Conservation (phyloP, 2,329 filamentous ascomycete genomes). For the Domatiomyces globalis region DNA sequence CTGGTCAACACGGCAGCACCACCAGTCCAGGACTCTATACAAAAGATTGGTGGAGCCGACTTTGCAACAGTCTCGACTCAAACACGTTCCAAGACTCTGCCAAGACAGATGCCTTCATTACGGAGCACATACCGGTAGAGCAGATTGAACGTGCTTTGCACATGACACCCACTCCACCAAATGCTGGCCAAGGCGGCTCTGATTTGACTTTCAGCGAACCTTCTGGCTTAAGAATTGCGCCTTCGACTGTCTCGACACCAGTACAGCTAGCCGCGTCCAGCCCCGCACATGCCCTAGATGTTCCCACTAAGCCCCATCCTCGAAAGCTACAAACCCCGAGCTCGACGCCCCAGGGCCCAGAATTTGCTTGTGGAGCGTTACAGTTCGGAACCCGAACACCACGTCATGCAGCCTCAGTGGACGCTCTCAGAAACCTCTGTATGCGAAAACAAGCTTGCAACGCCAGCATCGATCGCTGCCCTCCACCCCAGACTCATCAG, state of each 20-base stretch:
- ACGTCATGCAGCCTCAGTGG: constrained; percentile 42
- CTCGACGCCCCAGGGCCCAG: constrained; percentile 40
- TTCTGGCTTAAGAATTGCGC: not conserved
- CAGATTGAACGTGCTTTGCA: constrained; percentile 2
- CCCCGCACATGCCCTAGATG: too few species aligned
- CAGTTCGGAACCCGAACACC: constrained; percentile 3
- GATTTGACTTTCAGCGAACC: not conserved
- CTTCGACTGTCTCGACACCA: constrained; percentile 1
- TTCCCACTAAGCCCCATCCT: constrained; percentile 43
- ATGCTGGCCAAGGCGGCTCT: constrained; percentile 8
- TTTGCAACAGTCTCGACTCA: constrained; percentile 10
- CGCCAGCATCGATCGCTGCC: constrained; percentile 40
- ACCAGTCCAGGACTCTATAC: constrained; percentile 2
- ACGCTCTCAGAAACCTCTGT: constrained; percentile 43
- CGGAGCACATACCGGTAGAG: constrained; percentile 3
- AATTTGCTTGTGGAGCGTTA: not conserved
- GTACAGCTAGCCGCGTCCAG: not conserved
- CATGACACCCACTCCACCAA: constrained; percentile 4
- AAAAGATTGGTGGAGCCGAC: constrained; percentile 9
- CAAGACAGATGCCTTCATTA: constrained; percentile 8
- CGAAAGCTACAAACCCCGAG: constrained; percentile 47
- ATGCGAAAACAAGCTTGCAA: constrained; percentile 38
- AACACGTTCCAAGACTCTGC: constrained; percentile 8
- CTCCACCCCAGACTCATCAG: constrained; percentile 21
- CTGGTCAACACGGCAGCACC: not conserved